Evolutionary conservation across 2,329 filamentous ascomycete genomes (phyloP), one percentile per base, ranked within the genome.

Genomic region (Trichoderma aggressivum): DNA sequence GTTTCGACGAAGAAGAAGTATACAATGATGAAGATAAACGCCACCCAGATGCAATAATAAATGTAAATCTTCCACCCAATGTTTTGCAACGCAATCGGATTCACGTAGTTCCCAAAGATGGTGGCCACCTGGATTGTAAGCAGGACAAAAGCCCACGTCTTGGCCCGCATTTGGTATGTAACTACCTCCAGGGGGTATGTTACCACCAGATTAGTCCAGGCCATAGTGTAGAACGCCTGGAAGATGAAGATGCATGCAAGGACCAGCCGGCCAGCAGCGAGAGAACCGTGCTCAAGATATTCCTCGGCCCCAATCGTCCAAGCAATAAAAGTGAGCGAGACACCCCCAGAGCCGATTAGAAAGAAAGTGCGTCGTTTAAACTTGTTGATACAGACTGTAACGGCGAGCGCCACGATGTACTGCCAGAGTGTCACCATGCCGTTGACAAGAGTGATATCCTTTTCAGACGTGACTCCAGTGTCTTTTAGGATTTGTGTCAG

Each of bases 231-330:
- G 43, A 83, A 82, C 0, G 76, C 78, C 30, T 82, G 79, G 74
- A 82, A 84, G 39, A 83, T 65, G 72, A 84, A 84, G 70, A 84
- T 82, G 69, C 81, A 83, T 0, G 80, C 81, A 4, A 84, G 73
- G 0, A 83, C 82, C 0, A 81, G 74, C 1, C 79, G 78, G 0
- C 81, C 81, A 0, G 76, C 80, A 0, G 76, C 75, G 0, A 80
- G 24, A 4, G 78, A 81, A 4, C 75, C 75, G 5, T 73, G 71
- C 36, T 82, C 79, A 0, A 81, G 77, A 50, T 81, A 83, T 36
- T 80, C 77, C 70, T 82, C 79, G 0, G 81, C 80, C 0, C 81
- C 78, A 7, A 79, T 78, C 0, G 82, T 84, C 81, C 82, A 83
- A 21, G 77, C 77, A 66, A 82, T 77, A 64, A 83, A 83, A 0